Base-by-base conservation (phyloP, 106 monocot species). In the Narthecium ossifragum region DNA sequence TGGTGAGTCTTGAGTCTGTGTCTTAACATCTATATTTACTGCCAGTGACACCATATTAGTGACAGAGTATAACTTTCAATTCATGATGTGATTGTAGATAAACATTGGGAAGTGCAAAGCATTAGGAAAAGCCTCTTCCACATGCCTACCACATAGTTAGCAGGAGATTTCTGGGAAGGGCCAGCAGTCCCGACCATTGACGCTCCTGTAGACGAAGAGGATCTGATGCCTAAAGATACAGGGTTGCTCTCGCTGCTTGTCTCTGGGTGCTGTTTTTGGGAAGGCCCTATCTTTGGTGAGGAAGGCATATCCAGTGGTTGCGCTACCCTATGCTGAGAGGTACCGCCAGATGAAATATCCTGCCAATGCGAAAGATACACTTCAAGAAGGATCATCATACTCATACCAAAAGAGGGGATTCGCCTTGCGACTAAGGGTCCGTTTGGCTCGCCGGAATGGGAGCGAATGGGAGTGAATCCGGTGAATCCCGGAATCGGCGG, bases 261-360 rank as follows among this genome's bases (percentile, higher is more conserved):
- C 39, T 73, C 64, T 26, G 26, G 17, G 23, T 45, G n/a, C 41
- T 46, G 27, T 23, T 40, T 63, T 12, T 66, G 55, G 21, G 51
- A 58, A 31, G 24, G 55, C 53, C 50, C 46, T 17, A 22, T 60
- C 11, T 64, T 49, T 72, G 46, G 66, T 10, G 62, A 60, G 73
- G 78, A 53, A 15, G 27, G 13, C 45, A 46, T 49, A 57, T 46
- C 50, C 41, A 26, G 40, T 34, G 1, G 50, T 57, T 61, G 66
- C 48, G 47, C 10, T 18, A 46, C 31, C 18, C n/a, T 28, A 37
- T 59, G 34, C 21, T 47, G 36, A 13, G 18, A 46, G 2, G 22
- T 20, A 51, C 9, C 26, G 40, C 51, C 61, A 34, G 51, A 55
- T 15, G 39, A 62, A 62, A 56, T 36, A 46, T 53, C 31, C 60